Evolutionary conservation across 345 rosid species (phyloP).

Genomic region (Eucalyptus sp.): DNA sequence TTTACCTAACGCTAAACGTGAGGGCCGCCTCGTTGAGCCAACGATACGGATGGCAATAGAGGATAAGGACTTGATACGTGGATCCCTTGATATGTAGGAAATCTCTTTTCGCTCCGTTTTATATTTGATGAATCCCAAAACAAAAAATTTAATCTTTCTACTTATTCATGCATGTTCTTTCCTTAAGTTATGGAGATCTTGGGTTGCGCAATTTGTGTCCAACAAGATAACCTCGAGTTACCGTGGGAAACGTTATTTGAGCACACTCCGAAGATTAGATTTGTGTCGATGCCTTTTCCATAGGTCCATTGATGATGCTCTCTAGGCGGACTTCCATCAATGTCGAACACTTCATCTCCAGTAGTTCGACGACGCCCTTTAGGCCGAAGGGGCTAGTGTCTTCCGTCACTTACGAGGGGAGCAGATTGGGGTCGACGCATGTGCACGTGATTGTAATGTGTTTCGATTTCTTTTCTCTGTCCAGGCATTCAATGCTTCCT

Average conservation of each 20-base stretch:
- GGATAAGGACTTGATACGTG: no score
- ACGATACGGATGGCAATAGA: no score
- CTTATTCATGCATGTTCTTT: no score
- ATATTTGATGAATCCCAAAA: no score
- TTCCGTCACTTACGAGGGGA: background rate
- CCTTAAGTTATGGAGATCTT: no score
- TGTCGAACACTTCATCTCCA: background rate
- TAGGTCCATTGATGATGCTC: background rate
- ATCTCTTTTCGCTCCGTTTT: no score
- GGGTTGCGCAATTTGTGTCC: no score
- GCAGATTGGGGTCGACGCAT: background rate
- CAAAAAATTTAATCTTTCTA: no score
- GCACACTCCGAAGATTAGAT: background rate
- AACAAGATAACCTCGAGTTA: background rate
- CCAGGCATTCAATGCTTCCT: background rate
- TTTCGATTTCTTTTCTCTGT: background rate
- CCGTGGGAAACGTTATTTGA: fast-evolving
- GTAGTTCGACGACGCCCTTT: background rate
- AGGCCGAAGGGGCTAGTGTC: background rate
- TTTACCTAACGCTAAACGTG: no score
- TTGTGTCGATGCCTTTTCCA: background rate
- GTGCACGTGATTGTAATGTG: background rate
- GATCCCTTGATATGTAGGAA: no score
- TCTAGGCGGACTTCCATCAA: background rate
- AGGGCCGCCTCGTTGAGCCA: no score